Percentiles rank a stretch among this genome's conserved stretches.
Conservation (phyloP, 441 rosid genomes). For the Populus trichocarpa region DNA sequence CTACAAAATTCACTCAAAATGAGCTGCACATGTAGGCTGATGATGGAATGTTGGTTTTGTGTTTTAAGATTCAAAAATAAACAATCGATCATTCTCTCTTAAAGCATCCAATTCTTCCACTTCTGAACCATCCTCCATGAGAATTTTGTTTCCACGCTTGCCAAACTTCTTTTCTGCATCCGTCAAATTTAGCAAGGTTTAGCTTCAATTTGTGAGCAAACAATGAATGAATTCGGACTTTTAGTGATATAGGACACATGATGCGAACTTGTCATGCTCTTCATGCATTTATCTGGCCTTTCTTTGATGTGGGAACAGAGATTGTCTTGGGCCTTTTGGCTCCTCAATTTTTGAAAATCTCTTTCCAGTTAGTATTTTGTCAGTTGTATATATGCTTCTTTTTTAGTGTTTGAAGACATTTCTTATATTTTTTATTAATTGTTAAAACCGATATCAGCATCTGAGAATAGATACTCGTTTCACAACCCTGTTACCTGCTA, state of each 20-base stretch:
- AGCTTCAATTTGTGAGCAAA: not conserved
- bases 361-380: not conserved
- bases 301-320: not conserved
- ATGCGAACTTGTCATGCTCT: not conserved
- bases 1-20: not conserved
- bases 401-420: not conserved
- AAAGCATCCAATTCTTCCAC: slow-evolving; percentile 75
- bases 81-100: slow-evolving; percentile 77
- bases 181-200: slow-evolving; percentile 24
- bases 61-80: slow-evolving; percentile 40
- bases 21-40: not conserved
- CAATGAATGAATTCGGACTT: not conserved
- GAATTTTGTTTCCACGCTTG: slow-evolving; percentile 63
- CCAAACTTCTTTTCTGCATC: slow-evolving; percentile 71
- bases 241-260: not conserved
- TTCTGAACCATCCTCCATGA: slow-evolving; percentile 70
- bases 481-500: slow-evolving; percentile 53
- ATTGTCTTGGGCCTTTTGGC: not conserved
- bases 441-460: not conserved
- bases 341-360: not conserved
- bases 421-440: too few species aligned
- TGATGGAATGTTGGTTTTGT: not conserved
- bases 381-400: not conserved
- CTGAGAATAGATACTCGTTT: slow-evolving; percentile 12
- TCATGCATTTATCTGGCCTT: not conserved